Conservation (phyloP, 768 basidiomycete species). For the Termitomyces eurrhizus region DNA sequence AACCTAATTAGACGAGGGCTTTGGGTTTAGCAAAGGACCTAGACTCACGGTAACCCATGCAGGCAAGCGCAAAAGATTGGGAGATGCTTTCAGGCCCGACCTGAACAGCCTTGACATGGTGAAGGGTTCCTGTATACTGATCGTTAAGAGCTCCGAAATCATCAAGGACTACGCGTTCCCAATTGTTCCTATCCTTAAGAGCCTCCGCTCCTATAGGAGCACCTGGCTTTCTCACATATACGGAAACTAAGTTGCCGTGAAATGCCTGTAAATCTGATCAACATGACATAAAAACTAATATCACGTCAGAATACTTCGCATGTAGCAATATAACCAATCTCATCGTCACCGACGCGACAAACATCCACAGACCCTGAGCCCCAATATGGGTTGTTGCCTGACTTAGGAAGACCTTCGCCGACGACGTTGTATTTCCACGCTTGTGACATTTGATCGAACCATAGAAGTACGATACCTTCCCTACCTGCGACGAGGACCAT, state of each 20-base stretch:
- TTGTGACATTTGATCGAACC: background rate
- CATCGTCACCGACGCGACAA: background rate
- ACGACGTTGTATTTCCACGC: background rate
- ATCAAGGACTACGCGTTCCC: background rate
- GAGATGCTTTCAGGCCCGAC: background rate
- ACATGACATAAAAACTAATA: background rate
- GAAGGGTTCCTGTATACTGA: conserved; percentile 1
- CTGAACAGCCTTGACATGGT: background rate
- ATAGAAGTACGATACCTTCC: background rate
- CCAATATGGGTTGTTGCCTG: conserved; percentile 1
- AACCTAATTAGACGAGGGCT: background rate
- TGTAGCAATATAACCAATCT: background rate
- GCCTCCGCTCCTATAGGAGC: background rate
- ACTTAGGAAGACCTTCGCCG: background rate
- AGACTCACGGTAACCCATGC: background rate
- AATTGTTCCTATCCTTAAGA: background rate
- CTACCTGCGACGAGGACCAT: background rate
- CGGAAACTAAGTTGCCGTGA: background rate
- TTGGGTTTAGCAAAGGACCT: background rate
- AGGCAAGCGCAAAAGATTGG: background rate
- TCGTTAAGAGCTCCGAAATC: background rate
- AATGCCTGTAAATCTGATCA: background rate
- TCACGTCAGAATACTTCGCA: background rate
- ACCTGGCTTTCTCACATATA: background rate
- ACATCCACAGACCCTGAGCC: background rate